Percentiles rank a stretch among this genome's conserved stretches.
Conservation (phyloP, 1,139 yeast genomes). For the Yamadazyma diddensiae region DNA sequence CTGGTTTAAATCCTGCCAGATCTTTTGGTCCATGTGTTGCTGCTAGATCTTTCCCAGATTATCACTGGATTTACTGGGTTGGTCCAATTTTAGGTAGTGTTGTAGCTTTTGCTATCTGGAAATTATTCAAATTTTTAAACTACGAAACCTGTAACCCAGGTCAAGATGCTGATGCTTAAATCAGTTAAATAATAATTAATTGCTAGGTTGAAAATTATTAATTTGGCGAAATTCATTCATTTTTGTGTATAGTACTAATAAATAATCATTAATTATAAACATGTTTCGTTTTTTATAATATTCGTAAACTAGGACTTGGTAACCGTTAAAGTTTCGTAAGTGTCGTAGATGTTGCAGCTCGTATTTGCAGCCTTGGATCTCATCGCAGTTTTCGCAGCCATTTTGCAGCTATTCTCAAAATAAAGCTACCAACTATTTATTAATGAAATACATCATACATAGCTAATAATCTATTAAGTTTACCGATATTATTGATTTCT, state of each 20-base stretch:
- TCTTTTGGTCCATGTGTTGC: conserved; percentile 84
- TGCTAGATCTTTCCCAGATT: conserved; percentile 65
- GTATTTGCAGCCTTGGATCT: too few relatives aligned
- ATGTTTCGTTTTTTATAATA: too few relatives aligned
- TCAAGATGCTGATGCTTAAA: conserved; percentile 47
- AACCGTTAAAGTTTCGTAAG: too few relatives aligned
- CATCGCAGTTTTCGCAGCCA: too few relatives aligned
- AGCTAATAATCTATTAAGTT: conserved; percentile 52
- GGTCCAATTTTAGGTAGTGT: conserved; percentile 76
- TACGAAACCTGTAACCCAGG: conserved; percentile 75
- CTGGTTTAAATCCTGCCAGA: conserved; percentile 91
- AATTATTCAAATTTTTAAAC: conserved; percentile 60
- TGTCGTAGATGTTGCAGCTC: too few relatives aligned
- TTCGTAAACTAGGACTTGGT: too few relatives aligned
- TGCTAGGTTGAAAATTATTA: too few relatives aligned
- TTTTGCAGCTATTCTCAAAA: too few relatives aligned
- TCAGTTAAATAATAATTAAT: not conserved
- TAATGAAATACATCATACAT: conserved; percentile 36
- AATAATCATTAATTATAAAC: too few relatives aligned
- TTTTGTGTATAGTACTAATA: too few relatives aligned
- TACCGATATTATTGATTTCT: conserved; percentile 53
- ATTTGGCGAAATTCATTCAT: too few relatives aligned
- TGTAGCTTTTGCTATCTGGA: conserved; percentile 67
- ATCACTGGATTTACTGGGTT: conserved; percentile 93
- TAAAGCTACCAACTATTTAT: conserved; percentile 14